Base-by-base conservation (phyloP, 768 basidiomycete genomes). In the Termitomyces sp. region DNA sequence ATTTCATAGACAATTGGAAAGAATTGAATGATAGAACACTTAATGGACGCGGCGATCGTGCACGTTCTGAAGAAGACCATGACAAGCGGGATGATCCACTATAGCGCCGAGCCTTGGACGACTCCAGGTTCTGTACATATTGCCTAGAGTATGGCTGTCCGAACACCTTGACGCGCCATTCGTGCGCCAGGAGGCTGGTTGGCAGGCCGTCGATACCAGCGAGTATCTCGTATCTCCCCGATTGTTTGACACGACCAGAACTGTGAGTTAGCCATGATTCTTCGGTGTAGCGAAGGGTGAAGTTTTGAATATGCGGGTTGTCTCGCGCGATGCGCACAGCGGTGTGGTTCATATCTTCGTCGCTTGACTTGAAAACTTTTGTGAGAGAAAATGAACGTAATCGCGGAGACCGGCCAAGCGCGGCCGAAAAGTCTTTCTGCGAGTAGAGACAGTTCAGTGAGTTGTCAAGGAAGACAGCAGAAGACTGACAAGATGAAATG, bases 221-320 rank as follows among this genome's bases (percentile, higher is more conserved):
- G 2, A 65, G 51, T 13, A 66, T 57, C n/a, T 64, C 67, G 55
- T 74, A 75, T 18, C 62, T 59, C 20, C 73, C 73, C 46, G 72
- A 60, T 41, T 72, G 69, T 60, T 66, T 70, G 42, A 72, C 54
- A 31, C 71, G 69, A 12, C 72, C 70, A 6, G 68, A 63, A 24
- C 63, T 66, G 36, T 70, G 64, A n/a, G 70, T 71, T 37, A 71
- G 69, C 75, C 75, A 76, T 1, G 70, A 66, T 51, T 73, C 73
- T 45, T 69, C 66, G 1, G 72, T 68, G 57, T 68, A 70, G 26
- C 71, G 65, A 3, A 76, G 63, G 0, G 66, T 68, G 55, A 76
- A 74, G 6, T 49, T 60, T 34, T 68, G 62, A 24, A 76, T 57
- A 50, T 66, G 65, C 0, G 70, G 73, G 51, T 73, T 74, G 33